phyloP scores from a whole-genome alignment of 2,329 filamentous ascomycete species.

The Nakataea oryzae region DNA sequence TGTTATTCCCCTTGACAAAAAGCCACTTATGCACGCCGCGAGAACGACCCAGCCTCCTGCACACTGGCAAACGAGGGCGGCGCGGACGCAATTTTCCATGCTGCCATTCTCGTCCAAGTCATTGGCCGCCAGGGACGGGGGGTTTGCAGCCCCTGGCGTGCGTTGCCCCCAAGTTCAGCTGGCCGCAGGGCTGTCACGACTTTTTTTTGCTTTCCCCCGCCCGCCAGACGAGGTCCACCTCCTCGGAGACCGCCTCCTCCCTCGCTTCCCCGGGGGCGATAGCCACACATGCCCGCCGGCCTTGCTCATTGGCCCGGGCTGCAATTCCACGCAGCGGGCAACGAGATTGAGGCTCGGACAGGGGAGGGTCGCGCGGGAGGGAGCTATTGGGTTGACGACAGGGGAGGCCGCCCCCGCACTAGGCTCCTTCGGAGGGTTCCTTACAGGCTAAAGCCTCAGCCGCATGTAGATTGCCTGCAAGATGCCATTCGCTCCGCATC shows the following conservation, averaged over 20 bases:
- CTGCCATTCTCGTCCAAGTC: neutral
- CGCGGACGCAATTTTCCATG: neutral
- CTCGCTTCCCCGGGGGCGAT: too few relatives aligned
- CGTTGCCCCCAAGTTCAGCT: neutral
- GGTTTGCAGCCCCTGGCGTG: neutral
- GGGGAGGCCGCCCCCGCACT: neutral
- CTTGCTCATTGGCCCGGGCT: neutral
- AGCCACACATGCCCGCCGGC: neutral
- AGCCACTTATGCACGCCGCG: neutral
- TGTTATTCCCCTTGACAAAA: too few relatives aligned
- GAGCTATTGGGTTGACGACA: too few relatives aligned
- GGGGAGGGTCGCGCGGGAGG: too few relatives aligned
- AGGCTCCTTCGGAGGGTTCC: neutral
- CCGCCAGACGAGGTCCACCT: too few relatives aligned
- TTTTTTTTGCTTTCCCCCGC: neutral
- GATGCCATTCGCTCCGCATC: neutral
- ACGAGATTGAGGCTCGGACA: neutral
- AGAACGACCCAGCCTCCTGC: neutral
- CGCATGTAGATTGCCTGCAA: neutral
- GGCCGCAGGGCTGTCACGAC: too few relatives aligned
- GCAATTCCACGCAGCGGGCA: neutral
- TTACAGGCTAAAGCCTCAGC: neutral
- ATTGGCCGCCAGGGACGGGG: neutral
- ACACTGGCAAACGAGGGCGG: too few relatives aligned
- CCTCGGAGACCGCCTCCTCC: neutral